Evolutionary conservation across 768 basidiomycete genomes (phyloP).

Genomic region (Pleurotus eryngii): DNA sequence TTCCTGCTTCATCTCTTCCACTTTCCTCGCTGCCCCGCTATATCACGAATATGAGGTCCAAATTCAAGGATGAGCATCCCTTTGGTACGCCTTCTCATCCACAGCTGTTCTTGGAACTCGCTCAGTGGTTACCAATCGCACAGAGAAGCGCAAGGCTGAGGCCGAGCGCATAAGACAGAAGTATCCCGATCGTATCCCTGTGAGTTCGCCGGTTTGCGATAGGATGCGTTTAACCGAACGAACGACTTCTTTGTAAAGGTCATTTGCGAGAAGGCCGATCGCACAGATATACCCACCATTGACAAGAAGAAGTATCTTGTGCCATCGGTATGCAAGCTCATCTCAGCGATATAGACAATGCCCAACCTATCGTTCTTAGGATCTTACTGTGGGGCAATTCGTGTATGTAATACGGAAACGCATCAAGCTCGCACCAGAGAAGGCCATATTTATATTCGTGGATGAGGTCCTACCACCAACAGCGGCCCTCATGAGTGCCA

Average conservation of each 20-base stretch:
- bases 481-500: conserved; percentile 96
- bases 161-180: conserved; percentile 98
- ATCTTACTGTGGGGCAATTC: conserved; percentile 96
- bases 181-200: conserved; percentile 97
- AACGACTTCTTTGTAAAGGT: conserved; percentile 51
- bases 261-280: conserved; percentile 99
- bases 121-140: conserved; percentile 27
- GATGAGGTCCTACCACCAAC: conserved; percentile 98
- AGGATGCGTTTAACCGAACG: neutral
- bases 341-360: neutral
- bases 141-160: conserved; percentile 99
- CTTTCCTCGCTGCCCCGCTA: neutral
- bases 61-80: conserved; percentile 99
- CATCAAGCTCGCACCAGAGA: conserved; percentile 99
- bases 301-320: conserved; percentile 99
- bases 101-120: conserved; percentile 23
- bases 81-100: conserved; percentile 66
- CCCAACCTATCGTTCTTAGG: conserved; percentile 41
- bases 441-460: conserved; percentile 99
- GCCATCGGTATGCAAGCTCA: conserved; percentile 68
- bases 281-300: conserved; percentile 97
- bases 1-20: neutral
- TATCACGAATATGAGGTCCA: conserved; percentile 70
- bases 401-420: conserved; percentile 99
- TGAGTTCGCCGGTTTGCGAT: conserved; percentile 37